A percentile compares a stretch with the other conserved stretches of the same genome.
phyloP scores from a whole-genome alignment of 2,329 filamentous ascomycete genomes.

The Stenocarpella maydis region DNA sequence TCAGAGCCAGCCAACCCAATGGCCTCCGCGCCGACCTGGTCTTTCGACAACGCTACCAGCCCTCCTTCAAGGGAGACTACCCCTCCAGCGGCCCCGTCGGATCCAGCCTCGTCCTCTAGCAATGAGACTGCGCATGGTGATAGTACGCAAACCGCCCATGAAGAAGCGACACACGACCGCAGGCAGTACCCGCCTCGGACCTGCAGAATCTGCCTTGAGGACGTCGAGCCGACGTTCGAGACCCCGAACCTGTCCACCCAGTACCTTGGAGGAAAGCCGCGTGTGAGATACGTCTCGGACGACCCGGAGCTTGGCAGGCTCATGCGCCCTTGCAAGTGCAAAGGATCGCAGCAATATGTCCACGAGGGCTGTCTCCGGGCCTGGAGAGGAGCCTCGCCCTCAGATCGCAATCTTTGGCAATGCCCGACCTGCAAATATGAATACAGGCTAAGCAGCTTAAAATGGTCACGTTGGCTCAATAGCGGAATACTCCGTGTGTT shows the following conservation, averaged over 20 bases:
- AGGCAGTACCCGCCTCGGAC: constrained; percentile 73
- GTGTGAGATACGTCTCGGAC: constrained; percentile 72
- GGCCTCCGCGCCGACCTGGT: constrained; percentile 27
- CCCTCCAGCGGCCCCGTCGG: constrained; percentile 1
- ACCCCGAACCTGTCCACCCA: constrained; percentile 45
- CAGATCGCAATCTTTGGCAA: constrained; percentile 78
- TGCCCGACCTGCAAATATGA: constrained; percentile 88
- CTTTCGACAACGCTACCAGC: constrained; percentile 14
- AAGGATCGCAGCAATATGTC: constrained; percentile 91
- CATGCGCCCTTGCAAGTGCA: constrained; percentile 91
- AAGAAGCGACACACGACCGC: constrained; percentile 39
- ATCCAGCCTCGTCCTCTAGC: not conserved
- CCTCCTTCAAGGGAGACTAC: not conserved
- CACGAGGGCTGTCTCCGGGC: constrained; percentile 88
- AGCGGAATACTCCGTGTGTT: constrained; percentile 72
- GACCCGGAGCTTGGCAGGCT: constrained; percentile 79
- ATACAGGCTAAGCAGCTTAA: constrained; percentile 81
- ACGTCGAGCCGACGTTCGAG: constrained; percentile 59
- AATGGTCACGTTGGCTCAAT: constrained; percentile 75
- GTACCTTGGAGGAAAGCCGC: constrained; percentile 44
- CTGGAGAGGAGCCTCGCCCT: constrained; percentile 80
- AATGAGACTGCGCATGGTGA: constrained; percentile 22
- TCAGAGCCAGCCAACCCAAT: constrained; percentile 1
- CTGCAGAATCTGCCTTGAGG: constrained; percentile 90
- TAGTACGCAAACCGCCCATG: constrained; percentile 35